Evolutionary conservation across 2,329 filamentous ascomycete genomes (phyloP), one percentile per base, ranked within the genome.

Genomic region (Onygenales sp.): DNA sequence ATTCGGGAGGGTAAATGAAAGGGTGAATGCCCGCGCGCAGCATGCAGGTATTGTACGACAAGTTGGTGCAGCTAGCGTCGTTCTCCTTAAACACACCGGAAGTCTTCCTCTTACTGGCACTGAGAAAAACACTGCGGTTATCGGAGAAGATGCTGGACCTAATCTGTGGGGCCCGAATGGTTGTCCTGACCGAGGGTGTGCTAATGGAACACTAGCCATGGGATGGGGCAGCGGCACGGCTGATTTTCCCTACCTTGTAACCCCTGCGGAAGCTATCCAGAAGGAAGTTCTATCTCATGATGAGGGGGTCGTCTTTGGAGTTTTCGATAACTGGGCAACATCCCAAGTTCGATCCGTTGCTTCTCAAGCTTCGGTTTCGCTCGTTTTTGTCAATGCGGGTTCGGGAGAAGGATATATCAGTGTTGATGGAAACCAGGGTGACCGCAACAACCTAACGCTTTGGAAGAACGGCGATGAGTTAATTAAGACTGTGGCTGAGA

Each of bases 301-400:
- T n/a, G 74, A 83, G 54, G 83, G 82, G 11, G 83, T 84, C 0
- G 76, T 91, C 42, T 75, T 79, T 56, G 74, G 75, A 10, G 76
- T 85, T 41, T 78, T 77, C 14, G 74, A 85, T 59, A 81, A 84
- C 58, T 79, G 75, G 58, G 80, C 79, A 5, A 74, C 75, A 51
- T 62, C 63, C 10, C 72, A 81, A 60, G 79, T 83, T 47, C 64
- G 69, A 10, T 63, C 68, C 0, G 65, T 79, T 46, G 81, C 80
- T 5, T 66, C 70, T 14, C 78, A 79, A 55, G 74, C 76, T n/a
- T 72, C 72, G 50, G 75, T 78, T 27, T 74, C 79, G 21, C 79
- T 98, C 43, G 90, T 96, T 9, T 97, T 97, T 62, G 91, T 88
- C 64, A 95, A 95, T 60, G 84, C 90, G 11, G 79, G 91, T 66